A percentile compares a stretch with the other conserved stretches of the same genome.
Evolutionary conservation across 2,329 filamentous ascomycete genomes (phyloP).

Genomic region (Verticillium isaacii): DNA sequence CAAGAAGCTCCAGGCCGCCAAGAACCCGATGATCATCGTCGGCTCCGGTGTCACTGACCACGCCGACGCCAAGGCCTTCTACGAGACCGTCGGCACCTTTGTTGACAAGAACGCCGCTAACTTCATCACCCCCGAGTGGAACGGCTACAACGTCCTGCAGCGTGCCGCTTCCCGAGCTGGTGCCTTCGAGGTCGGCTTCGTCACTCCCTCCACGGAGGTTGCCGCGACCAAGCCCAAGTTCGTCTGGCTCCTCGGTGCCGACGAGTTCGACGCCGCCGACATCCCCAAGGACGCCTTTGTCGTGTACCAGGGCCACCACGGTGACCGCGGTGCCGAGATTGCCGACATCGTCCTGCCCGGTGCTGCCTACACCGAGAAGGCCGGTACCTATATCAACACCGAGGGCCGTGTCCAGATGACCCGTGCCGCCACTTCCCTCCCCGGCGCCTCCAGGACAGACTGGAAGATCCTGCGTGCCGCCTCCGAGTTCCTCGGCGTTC

Average conservation of each 20-base stretch:
- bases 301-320: slow-evolving; percentile 97
- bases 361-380: slow-evolving; percentile 95
- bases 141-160: slow-evolving; percentile 96
- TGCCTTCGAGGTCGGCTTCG: slow-evolving; percentile 94
- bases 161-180: slow-evolving; percentile 86
- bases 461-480: slow-evolving; percentile 98
- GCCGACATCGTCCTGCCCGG: slow-evolving; percentile 92
- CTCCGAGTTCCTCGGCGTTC: slow-evolving; percentile 83
- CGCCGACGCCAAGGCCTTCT: slow-evolving; percentile 84
- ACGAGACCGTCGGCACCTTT: slow-evolving; percentile 84
- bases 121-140: slow-evolving; percentile 89
- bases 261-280: slow-evolving; percentile 79
- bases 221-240: slow-evolving; percentile 88
- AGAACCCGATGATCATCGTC: slow-evolving; percentile 94
- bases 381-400: slow-evolving; percentile 94
- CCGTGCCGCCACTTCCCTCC: slow-evolving; percentile 80
- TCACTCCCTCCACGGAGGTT: slow-evolving; percentile 74
- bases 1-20: slow-evolving; percentile 82
- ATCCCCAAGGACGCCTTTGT: slow-evolving; percentile 96
- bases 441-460: slow-evolving; percentile 87
- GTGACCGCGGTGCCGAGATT: slow-evolving; percentile 86
- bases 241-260: slow-evolving; percentile 92
- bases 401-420: slow-evolving; percentile 95
- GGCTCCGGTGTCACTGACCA: slow-evolving; percentile 92
- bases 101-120: slow-evolving; percentile 88